Percentiles rank a stretch among this genome's conserved stretches.
phyloP scores from a whole-genome alignment of 129 eudicot genomes.

The Daucus carota region DNA sequence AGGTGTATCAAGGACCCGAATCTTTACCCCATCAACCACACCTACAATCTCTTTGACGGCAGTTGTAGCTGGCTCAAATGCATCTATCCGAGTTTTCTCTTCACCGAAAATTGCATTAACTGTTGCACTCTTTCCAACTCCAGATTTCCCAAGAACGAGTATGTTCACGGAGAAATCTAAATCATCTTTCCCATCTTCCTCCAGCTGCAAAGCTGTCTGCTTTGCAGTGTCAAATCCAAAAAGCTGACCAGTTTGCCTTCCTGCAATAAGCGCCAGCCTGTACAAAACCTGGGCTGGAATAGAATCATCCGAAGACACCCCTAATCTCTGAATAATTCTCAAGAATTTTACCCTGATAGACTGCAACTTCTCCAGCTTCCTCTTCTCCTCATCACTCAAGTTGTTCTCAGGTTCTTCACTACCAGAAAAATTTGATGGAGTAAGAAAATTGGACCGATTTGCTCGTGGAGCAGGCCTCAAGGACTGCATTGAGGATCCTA shows the following conservation, averaged over 20 bases:
- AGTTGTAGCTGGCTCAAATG: constrained; percentile 66
- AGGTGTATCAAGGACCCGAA: constrained; percentile 78
- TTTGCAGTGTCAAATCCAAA: constrained; percentile 74
- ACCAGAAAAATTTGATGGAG: constrained; percentile 25
- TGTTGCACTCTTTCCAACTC: constrained; percentile 98
- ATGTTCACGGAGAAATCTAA: constrained; percentile 64
- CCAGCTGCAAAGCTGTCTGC: constrained; percentile 60
- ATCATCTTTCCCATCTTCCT: constrained; percentile 45
- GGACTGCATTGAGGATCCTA: constrained; percentile 69
- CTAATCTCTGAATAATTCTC: constrained; percentile 75
- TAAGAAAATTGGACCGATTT: constrained; percentile 37
- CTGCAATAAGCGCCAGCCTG: constrained; percentile 68
- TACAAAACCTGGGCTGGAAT: constrained; percentile 83
- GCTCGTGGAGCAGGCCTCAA: constrained; percentile 56
- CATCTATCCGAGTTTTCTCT: constrained; percentile 60
- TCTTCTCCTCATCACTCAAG: constrained; percentile 78
- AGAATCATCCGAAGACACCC: constrained; percentile 67
- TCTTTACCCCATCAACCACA: constrained; percentile 57
- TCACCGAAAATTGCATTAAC: constrained; percentile 86
- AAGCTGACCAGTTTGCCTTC: constrained; percentile 59
- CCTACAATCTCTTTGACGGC: constrained; percentile 62
- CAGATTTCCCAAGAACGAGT: constrained; percentile 82
- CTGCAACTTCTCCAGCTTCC: constrained; percentile 76
- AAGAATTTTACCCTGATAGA: constrained; percentile 69
- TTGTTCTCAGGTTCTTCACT: constrained; percentile 44